Percentiles rank a stretch among this genome's conserved stretches.
Evolutionary conservation across 805 yeast species (phyloP).

Genomic region (Lipomyces oligophaga): DNA sequence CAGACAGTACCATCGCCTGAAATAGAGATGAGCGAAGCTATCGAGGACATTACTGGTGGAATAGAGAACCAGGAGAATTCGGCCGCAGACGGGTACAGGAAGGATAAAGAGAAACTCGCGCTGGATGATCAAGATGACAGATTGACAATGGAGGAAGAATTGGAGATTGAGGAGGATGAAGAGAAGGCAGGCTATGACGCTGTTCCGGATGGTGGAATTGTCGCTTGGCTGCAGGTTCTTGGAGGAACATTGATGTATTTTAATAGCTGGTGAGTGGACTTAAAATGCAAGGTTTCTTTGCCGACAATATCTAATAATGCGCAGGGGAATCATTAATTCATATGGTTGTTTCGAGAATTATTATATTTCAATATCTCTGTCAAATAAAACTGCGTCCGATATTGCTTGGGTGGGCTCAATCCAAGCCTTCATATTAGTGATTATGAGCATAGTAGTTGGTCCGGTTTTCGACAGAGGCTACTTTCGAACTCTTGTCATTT

Average conservation of each 20-base stretch:
- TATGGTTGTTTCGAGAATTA: constrained; percentile 34
- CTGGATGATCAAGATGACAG: too few species aligned
- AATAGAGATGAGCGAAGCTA: too few species aligned
- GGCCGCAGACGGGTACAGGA: too few species aligned
- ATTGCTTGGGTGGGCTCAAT: constrained; percentile 39
- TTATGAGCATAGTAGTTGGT: constrained; percentile 33
- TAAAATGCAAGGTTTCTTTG: neutral
- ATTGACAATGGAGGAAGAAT: too few species aligned
- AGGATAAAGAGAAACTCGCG: too few species aligned
- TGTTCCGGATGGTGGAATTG: constrained; percentile 18
- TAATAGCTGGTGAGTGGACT: constrained; percentile 13
- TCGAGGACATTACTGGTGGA: too few species aligned
- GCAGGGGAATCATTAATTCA: constrained; percentile 44
- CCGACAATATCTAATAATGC: neutral
- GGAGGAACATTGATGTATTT: constrained; percentile 13
- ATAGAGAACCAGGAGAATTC: too few species aligned
- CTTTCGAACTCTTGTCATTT: constrained; percentile 27
- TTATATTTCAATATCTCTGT: constrained; percentile 29
- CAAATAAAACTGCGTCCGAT: constrained; percentile 28
- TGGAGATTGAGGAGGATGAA: neutral
- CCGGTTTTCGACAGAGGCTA: constrained; percentile 35
- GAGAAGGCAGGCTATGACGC: constrained; percentile 1
- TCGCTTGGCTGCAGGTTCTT: constrained; percentile 21
- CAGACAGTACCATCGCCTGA: too few species aligned
- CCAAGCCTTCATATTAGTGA: constrained; percentile 33